Conservation (phyloP, 1,284 basidiomycete genomes). For the Malassezia obtusa region DNA sequence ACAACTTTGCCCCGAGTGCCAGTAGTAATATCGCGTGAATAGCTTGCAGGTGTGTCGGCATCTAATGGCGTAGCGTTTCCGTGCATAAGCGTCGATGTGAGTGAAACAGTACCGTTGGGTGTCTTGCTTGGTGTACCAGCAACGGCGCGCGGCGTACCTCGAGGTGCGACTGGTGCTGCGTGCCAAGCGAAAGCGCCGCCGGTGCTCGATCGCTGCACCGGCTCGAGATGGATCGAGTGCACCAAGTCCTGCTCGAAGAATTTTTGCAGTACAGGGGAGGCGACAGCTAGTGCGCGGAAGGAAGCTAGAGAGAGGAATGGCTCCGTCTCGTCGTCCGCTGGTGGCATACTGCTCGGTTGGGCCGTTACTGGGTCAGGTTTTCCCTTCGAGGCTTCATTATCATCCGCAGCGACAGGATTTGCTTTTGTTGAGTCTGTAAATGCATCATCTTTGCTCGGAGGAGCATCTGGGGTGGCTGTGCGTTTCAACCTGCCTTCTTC, state of each 20-base stretch:
- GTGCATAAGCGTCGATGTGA: conserved; percentile 8
- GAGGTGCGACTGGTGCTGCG: conserved; percentile 32
- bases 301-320: conserved; percentile 41
- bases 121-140: not conserved
- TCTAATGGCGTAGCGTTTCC: conserved; percentile 12
- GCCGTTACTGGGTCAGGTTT: not conserved
- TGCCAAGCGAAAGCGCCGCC: conserved; percentile 43
- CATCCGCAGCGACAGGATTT: not conserved
- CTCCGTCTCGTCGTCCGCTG: conserved; percentile 16
- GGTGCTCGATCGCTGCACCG: conserved; percentile 34
- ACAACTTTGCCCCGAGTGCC: conserved; percentile 40
- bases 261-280: conserved; percentile 37
- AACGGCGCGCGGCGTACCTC: conserved; percentile 9
- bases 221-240: conserved; percentile 35
- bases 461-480: no score
- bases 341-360: not conserved
- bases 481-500: not conserved
- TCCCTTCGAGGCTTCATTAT: not conserved
- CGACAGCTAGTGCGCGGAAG: conserved; percentile 41
- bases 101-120: not conserved
- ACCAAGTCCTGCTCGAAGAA: conserved; percentile 45
- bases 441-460: no score
- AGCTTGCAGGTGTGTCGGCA: conserved; percentile 31
- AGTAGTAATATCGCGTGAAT: conserved; percentile 39
- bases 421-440: no score